These are phyloP conservation scores for Phycomyces nitens DNA, from an alignment of 192 early-diverging fungal species.

Conservation along the genomic window DNA sequence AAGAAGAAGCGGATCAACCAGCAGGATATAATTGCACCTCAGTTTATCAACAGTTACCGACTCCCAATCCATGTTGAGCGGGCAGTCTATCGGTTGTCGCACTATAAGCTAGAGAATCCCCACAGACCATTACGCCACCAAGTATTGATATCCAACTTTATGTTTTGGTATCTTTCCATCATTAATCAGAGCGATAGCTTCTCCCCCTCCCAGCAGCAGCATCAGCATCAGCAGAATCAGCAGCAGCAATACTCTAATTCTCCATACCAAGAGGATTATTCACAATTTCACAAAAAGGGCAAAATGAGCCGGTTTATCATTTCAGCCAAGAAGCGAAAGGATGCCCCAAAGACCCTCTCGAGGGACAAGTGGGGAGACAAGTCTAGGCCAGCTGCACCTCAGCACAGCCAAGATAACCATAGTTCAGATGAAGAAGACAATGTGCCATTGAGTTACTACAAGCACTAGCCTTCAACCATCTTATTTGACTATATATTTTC, in stretches of 20 bases:
- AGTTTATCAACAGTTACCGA: conserved; percentile 31
- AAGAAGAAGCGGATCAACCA: conserved; percentile 6
- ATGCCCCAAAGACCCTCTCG: not conserved
- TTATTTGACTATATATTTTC: not conserved
- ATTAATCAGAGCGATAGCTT: not conserved
- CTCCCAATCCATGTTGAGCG: conserved; percentile 73
- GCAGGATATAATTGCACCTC: conserved; percentile 7
- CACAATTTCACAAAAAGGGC: not conserved
- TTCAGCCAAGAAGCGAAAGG: conserved; percentile 2
- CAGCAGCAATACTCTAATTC: not conserved
- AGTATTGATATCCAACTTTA: conserved; percentile 75
- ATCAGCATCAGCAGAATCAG: no score
- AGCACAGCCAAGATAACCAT: not conserved
- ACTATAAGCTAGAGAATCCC: conserved; percentile 69
- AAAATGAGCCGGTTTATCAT: conserved; percentile 5
- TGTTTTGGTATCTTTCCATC: conserved; percentile 81
- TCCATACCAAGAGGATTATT: not conserved
- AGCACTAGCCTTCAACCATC: not conserved
- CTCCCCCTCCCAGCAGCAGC: not conserved
- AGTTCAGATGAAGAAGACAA: conserved; percentile 15
- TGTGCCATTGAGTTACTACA: conserved; percentile 17
- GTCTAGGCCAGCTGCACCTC: not conserved
- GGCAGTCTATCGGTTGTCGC: conserved; percentile 72
- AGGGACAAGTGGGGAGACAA: not conserved
- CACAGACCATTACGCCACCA: conserved; percentile 69